Percentiles rank a stretch among this genome's conserved stretches.
Conservation (phyloP, 2,329 filamentous ascomycete species). For the Zopfia rhizophila region DNA sequence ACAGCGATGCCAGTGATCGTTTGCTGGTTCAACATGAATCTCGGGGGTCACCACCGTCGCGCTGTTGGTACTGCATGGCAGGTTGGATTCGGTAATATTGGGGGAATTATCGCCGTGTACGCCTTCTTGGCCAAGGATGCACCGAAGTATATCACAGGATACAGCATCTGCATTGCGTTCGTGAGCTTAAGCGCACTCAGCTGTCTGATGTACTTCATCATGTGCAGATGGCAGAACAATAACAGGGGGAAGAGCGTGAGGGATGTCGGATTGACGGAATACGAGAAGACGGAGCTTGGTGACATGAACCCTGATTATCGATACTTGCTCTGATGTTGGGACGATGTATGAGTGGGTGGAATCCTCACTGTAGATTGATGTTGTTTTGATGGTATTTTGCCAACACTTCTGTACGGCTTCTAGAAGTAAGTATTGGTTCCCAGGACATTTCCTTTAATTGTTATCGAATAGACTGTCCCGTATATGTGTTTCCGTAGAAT, state of each 20-base stretch:
- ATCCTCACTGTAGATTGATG: neutral
- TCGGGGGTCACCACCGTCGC: conserved; percentile 62
- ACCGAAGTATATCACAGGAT: conserved; percentile 76
- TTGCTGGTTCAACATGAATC: conserved; percentile 67
- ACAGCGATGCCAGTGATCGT: conserved; percentile 86
- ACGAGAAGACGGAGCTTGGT: conserved; percentile 70
- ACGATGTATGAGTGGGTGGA: neutral
- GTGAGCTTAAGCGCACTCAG: conserved; percentile 72
- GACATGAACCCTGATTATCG: conserved; percentile 70
- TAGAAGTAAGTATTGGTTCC: too few relatives aligned
- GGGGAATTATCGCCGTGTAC: conserved; percentile 64
- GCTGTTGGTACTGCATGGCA: conserved; percentile 62
- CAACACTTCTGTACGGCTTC: too few relatives aligned
- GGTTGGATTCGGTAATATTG: conserved; percentile 61
- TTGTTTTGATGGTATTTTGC: neutral
- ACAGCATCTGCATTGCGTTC: conserved; percentile 81
- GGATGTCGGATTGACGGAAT: conserved; percentile 65
- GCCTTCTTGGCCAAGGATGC: conserved; percentile 67
- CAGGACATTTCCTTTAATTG: too few relatives aligned
- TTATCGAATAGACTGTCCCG: too few relatives aligned
- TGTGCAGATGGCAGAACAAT: conserved; percentile 70
- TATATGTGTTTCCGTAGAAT: too few relatives aligned
- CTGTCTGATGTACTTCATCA: conserved; percentile 69
- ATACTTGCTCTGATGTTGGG: conserved; percentile 63
- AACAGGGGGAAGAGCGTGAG: conserved; percentile 61